A percentile compares a stretch with the other conserved stretches of the same genome.
phyloP scores from a whole-genome alignment of 257 asterid genomes.

The Nicotiana noctiflora region DNA sequence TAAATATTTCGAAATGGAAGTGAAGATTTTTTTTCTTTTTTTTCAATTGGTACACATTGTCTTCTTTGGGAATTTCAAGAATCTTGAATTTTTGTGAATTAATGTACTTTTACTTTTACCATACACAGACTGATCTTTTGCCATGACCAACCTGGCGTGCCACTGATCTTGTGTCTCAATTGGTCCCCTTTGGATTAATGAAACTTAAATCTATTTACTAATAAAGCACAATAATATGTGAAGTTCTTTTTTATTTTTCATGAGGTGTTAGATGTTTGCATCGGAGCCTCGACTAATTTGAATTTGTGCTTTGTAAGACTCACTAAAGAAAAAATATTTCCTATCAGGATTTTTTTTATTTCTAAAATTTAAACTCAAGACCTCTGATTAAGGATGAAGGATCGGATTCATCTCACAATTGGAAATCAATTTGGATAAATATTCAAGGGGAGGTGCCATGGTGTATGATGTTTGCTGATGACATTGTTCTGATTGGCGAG shows the following conservation, averaged over 20 bases:
- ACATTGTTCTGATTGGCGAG: too few species aligned
- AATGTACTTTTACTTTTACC: not conserved
- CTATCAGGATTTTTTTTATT: too few species aligned
- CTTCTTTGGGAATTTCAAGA: slow-evolving; percentile 5
- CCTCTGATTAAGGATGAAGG: too few species aligned
- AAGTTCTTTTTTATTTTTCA: not conserved
- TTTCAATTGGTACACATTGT: not conserved
- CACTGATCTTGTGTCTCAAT: not conserved
- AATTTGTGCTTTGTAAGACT: too few species aligned
- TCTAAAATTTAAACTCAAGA: too few species aligned
- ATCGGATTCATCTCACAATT: too few species aligned
- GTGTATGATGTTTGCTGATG: too few species aligned
- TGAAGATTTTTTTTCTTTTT: not conserved
- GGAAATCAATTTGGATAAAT: too few species aligned
- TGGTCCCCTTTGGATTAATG: slow-evolving; percentile 8
- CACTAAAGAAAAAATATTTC: too few species aligned
- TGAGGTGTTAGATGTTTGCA: fast-evolving
- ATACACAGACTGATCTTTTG: not conserved
- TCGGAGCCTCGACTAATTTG: too few species aligned
- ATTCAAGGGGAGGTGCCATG: too few species aligned
- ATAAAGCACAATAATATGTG: not conserved
- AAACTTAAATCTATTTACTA: not conserved
- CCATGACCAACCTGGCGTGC: not conserved
- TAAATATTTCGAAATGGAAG: not conserved
- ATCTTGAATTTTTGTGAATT: slow-evolving; percentile 7